These are phyloP conservation scores for Coemansia sp. DNA, from an alignment of 192 early-diverging fungal genomes.

Conservation along the genomic window DNA sequence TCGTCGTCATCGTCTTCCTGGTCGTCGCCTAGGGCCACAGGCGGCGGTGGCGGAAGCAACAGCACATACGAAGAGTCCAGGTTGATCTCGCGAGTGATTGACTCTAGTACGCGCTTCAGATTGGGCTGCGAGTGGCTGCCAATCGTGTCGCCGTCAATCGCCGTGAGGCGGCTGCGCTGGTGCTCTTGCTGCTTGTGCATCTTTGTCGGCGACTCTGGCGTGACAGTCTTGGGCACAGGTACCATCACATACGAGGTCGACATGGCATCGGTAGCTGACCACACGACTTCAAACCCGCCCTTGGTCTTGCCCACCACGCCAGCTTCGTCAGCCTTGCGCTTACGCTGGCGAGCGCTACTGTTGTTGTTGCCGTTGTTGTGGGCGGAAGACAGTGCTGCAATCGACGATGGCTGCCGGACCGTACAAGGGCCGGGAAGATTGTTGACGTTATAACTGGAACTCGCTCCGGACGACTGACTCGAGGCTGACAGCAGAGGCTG, in stretches of 20 bases:
- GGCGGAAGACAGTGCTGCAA: conserved; percentile 11
- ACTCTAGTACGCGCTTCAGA: conserved; percentile 53
- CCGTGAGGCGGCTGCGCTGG: conserved; percentile 22
- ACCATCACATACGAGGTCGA: conserved; percentile 58
- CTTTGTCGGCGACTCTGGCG: conserved; percentile 55
- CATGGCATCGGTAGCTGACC: conserved; percentile 45
- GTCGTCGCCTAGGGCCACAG: conserved; percentile 30
- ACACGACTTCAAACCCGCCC: conserved; percentile 56
- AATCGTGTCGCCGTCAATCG: conserved; percentile 30
- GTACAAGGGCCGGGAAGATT: conserved; percentile 23
- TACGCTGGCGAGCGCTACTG: conserved; percentile 23
- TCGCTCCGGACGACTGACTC: conserved; percentile 51
- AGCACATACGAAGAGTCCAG: conserved; percentile 56
- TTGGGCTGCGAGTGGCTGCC: conserved; percentile 58
- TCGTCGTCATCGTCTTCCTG: conserved; percentile 38
- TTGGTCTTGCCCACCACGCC: conserved; percentile 54
- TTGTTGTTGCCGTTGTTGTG: conserved; percentile 6
- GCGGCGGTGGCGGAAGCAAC: conserved; percentile 53
- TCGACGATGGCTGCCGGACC: conserved; percentile 26
- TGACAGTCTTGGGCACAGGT: conserved; percentile 39
- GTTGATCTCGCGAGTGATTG: conserved; percentile 57
- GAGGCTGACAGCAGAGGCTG: conserved; percentile 36
- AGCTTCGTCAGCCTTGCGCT: conserved; percentile 55
- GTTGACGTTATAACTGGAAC: conserved; percentile 45
- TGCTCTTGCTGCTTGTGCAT: conserved; percentile 40